Percentiles rank a stretch among this genome's conserved stretches.
phyloP scores from a whole-genome alignment of 2,329 filamentous ascomycete genomes.

The Fusarium ambrosium region DNA sequence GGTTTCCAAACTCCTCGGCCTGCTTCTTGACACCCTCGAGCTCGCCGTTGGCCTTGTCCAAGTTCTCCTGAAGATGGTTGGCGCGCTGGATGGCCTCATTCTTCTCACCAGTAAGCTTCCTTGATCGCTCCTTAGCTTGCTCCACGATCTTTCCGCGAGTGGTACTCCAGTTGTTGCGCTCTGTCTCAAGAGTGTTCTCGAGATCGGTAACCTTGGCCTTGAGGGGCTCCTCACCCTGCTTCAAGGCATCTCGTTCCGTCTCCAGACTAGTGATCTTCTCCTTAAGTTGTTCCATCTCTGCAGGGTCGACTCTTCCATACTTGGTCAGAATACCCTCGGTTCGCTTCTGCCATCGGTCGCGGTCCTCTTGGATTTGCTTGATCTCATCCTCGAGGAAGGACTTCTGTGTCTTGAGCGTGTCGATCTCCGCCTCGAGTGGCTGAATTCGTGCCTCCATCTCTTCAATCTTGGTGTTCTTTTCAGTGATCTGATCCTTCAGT shows the following conservation, averaged over 20 bases:
- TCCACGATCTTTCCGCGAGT: slow-evolving; percentile 68
- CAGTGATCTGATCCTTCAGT: slow-evolving; percentile 79
- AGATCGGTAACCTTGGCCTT: slow-evolving; percentile 66
- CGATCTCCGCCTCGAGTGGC: slow-evolving; percentile 83
- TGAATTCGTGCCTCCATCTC: slow-evolving; percentile 82
- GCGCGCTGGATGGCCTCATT: slow-evolving; percentile 66
- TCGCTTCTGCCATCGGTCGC: slow-evolving; percentile 95
- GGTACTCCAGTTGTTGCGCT: slow-evolving; percentile 67
- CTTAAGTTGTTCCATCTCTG: slow-evolving; percentile 91
- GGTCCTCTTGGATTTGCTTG: slow-evolving; percentile 88
- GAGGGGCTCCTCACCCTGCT: slow-evolving; percentile 64
- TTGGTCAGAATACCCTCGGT: slow-evolving; percentile 96
- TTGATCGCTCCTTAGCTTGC: slow-evolving; percentile 73
- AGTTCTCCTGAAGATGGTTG: slow-evolving; percentile 64
- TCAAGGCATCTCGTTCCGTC: slow-evolving; percentile 72
- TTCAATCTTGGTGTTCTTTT: slow-evolving; percentile 81
- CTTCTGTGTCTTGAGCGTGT: slow-evolving; percentile 85
- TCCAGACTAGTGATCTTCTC: slow-evolving; percentile 77
- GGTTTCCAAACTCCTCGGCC: slow-evolving; percentile 48
- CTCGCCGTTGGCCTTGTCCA: slow-evolving; percentile 66
- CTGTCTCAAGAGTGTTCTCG: slow-evolving; percentile 65
- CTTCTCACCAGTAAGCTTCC: slow-evolving; percentile 67
- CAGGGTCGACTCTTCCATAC: slow-evolving; percentile 94
- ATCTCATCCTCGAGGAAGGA: slow-evolving; percentile 89
- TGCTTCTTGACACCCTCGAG: slow-evolving; percentile 63